Evolutionary conservation across 1,139 yeast species (phyloP), one percentile per base, ranked within the genome.

Genomic region (Chernovozyma aurita): DNA sequence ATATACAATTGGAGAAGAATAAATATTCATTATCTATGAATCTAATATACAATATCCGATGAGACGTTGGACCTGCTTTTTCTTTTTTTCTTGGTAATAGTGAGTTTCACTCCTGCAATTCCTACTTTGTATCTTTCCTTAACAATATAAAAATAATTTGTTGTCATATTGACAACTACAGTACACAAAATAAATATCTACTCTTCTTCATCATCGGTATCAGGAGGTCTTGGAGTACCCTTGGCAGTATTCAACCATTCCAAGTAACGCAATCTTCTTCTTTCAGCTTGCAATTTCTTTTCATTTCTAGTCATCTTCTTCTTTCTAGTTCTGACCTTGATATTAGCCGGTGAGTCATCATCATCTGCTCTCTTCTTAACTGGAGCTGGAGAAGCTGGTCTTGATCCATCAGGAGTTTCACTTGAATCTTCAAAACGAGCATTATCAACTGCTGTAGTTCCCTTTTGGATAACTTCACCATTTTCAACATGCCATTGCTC

Each of bases 401-500:
- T 56, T n/a, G 72, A 70, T 12, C 68, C 63, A 13, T 27, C 27
- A 11, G 59, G 54, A 3, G 50, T 53, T 31, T 49, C 58, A 15
- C 45, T 47, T 4, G 49, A 43, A 11, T 53, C 61, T 58, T 85
- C 97, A 50, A 90, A 90, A 57, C 95, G 75, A 35, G 78, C 72
- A 42, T 72, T 66, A 50, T 87, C 95, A 41, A 90, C 82, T 31
- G 77, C 83, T 25, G 80, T 77, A 42, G 76, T 76, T 42, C 95
- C 95, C 69, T 82, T 86, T 52, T 84, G 88, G 21, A 85, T 82
- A 64, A 92, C 82, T 44, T 76, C 75, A 57, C 98, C 98, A 53
- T 90, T 85, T 59, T 87, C 95, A 40, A 92, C 95, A 52, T 85
- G 80, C 98, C 98, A 92, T 65, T 90, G 97, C 67, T 92, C 98